Base-by-base conservation (phyloP, 768 basidiomycete genomes). In the Boletus subcaerulescens region DNA sequence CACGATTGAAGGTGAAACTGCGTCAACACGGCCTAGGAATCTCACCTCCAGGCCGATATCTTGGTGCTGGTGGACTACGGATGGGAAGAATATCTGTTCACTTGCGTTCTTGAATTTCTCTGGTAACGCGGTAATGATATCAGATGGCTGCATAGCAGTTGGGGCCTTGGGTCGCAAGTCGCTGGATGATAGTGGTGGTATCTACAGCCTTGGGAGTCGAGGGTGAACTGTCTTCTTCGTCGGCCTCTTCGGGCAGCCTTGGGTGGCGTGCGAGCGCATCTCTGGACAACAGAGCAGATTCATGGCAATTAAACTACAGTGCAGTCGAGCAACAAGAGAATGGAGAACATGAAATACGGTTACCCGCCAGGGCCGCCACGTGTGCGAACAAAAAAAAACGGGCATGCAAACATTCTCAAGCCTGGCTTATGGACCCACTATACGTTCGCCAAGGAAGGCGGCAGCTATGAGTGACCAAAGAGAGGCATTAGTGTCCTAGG, bases 401-500 rank as follows among this genome's bases (percentile, higher is more conserved):
- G 20, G 5, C 32, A 32, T 32, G 32, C 32, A 32, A 35, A 14
- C 6, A 22, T 40, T 11, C 68, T 79, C 75, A 89, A 65, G 80
- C 87, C 59, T 72, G 73, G 63, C 76, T 68, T 85, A 85, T 41
- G 83, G 81, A 58, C 80, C 86, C 52, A 75, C 78, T 75, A 91
- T 86, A 50, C 66, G 75, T 73, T 94, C 92, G 64, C n/a, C n/a
- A n/a, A n/a, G n/a, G n/a, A n/a, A n/a, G n/a, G n/a, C n/a, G n/a
- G n/a, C n/a, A n/a, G n/a, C n/a, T n/a, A n/a, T 92, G 47, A 91
- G 64, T 22, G 89, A 91, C 79, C 84, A 97, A 47, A 95, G 70
- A 13, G 86, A 85, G 26, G 84, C 87, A 64, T 93, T 93, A 33
- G 89, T 89, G 41, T 92, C 93, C 91, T 94, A 55, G n/a, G 45